Conservation (phyloP, 2,329 filamentous ascomycete species). For the Verticillium isaacii region DNA sequence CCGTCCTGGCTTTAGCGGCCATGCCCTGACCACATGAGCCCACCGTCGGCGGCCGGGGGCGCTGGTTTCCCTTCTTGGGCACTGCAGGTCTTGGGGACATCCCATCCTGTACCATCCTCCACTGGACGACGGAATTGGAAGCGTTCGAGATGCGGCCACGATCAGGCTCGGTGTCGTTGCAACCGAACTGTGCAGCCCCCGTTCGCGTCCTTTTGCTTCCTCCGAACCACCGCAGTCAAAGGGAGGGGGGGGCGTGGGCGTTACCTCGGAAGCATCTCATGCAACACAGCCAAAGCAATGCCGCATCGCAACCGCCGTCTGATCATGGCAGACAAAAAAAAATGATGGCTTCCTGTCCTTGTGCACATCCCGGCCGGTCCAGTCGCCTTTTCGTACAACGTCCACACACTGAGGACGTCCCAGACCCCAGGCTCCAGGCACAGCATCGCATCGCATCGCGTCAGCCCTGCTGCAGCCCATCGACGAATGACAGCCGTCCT, state of each 20-base stretch:
- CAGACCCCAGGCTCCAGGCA: neutral
- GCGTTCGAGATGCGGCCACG: neutral
- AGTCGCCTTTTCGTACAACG: slow-evolving; percentile 5
- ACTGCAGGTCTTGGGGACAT: neutral
- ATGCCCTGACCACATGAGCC: neutral
- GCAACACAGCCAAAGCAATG: neutral
- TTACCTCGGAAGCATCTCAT: neutral
- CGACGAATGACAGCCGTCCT: slow-evolving; percentile 3
- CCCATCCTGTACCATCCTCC: neutral
- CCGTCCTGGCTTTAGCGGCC: neutral
- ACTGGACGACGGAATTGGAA: neutral
- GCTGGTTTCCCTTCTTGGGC: neutral
- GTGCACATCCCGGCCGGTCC: slow-evolving; percentile 7
- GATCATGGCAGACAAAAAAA: neutral
- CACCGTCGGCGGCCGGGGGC: neutral
- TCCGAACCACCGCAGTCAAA: neutral
- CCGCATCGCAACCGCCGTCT: neutral
- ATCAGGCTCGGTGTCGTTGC: neutral
- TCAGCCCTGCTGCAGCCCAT: slow-evolving; percentile 15
- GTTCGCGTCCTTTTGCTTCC: neutral
- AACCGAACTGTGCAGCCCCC: neutral
- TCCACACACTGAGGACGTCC: neutral
- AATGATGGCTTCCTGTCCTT: neutral
- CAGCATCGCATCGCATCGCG: slow-evolving; percentile 8
- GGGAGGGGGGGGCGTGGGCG: neutral